Evolutionary conservation across 805 yeast genomes (phyloP).

Genomic region (Schizosaccharomyces lindneri): DNA sequence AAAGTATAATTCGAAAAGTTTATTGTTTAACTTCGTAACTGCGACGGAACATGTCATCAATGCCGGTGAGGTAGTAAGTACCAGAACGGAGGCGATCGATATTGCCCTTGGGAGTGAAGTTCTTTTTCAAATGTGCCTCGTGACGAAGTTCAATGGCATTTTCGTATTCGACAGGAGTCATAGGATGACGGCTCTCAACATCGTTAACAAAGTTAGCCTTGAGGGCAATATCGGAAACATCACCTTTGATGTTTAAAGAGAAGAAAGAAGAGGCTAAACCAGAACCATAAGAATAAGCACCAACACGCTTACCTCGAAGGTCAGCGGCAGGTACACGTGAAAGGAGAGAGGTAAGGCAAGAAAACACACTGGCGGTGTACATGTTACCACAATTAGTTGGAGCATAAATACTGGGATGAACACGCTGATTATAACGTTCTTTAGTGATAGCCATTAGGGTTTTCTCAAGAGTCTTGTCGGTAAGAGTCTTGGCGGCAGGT

Average conservation of each 20-base stretch:
- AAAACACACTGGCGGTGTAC: constrained; percentile 86
- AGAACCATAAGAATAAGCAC: constrained; percentile 90
- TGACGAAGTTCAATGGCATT: constrained; percentile 68
- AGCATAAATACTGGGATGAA: constrained; percentile 54
- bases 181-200: constrained; percentile 37
- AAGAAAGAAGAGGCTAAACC: constrained; percentile 85
- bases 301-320: constrained; percentile 63
- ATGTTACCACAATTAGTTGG: constrained; percentile 96
- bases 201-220: constrained; percentile 42
- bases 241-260: constrained; percentile 60
- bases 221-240: constrained; percentile 39
- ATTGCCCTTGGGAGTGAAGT: constrained; percentile 55
- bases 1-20: not conserved
- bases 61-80: constrained; percentile 54
- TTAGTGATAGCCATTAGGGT: constrained; percentile 57
- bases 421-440: constrained; percentile 38
- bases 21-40: constrained; percentile 33
- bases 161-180: constrained; percentile 62
- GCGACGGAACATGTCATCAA: constrained; percentile 81
- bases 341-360: constrained; percentile 61
- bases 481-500: constrained; percentile 52
- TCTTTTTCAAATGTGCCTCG: constrained; percentile 60
- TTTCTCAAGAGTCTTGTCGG: constrained; percentile 66
- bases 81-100: constrained; percentile 49
- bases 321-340: constrained; percentile 47